A percentile compares a stretch with the other conserved stretches of the same genome.
phyloP scores from a whole-genome alignment of 2,329 filamentous ascomycete species.

The Aspergillus tamarii region DNA sequence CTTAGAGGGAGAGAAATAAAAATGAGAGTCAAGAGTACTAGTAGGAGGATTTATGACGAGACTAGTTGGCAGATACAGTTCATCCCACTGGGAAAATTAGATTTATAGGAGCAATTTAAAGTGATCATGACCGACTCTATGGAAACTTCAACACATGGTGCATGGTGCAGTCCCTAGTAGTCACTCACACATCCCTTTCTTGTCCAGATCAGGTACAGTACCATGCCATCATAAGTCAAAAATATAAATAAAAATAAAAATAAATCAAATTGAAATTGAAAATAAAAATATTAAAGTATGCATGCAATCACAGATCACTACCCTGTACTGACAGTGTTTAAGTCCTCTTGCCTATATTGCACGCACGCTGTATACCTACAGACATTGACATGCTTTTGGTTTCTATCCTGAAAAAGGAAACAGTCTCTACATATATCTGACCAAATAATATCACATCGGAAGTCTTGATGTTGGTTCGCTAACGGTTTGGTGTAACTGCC shows the following conservation, averaged over 20 bases:
- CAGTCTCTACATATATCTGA: background rate
- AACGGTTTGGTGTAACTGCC: conserved; percentile 3
- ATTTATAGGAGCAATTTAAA: background rate
- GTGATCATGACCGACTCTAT: conserved; percentile 8
- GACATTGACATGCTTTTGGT: background rate
- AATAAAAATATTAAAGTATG: background rate
- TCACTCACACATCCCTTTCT: background rate
- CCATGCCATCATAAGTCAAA: background rate
- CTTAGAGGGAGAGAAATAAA: background rate
- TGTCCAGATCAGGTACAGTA: background rate
- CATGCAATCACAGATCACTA: background rate
- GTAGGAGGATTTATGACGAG: conserved; percentile 6
- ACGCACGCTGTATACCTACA: background rate
- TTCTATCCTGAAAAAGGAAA: background rate
- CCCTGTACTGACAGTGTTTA: background rate
- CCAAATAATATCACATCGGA: background rate
- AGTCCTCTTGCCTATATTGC: background rate
- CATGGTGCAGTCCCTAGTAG: conserved; percentile 3
- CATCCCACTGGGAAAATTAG: conserved; percentile 8
- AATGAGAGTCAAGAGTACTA: background rate
- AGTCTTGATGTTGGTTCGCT: background rate
- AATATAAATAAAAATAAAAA: background rate
- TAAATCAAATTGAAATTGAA: conserved; percentile 2
- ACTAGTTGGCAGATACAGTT: conserved; percentile 7
- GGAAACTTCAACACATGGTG: conserved; percentile 4